phyloP scores from a whole-genome alignment of 2,329 filamentous ascomycete genomes.

The Chaetomiaceae sp. region DNA sequence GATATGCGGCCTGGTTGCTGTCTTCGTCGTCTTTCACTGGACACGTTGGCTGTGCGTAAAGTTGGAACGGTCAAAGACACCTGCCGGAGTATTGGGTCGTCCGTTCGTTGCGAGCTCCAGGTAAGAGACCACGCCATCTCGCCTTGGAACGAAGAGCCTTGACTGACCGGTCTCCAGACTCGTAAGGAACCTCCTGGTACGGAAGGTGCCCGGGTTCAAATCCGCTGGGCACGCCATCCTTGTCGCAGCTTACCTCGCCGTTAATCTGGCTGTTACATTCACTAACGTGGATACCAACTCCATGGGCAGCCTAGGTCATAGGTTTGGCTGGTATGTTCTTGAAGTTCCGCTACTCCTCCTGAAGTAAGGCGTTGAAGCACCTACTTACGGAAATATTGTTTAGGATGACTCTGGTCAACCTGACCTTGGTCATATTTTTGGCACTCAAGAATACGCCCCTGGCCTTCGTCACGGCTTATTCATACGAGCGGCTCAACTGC shows the following conservation, averaged over 20 bases:
- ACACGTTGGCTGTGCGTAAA: conserved; percentile 25
- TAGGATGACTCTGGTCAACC: conserved; percentile 38
- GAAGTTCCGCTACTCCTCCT: background rate
- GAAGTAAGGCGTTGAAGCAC: background rate
- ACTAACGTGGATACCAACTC: conserved; percentile 29
- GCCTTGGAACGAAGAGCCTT: background rate
- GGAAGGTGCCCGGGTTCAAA: conserved; percentile 31
- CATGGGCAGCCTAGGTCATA: conserved; percentile 24
- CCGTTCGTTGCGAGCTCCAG: conserved; percentile 29
- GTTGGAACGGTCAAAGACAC: conserved; percentile 18
- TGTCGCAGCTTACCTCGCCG: conserved; percentile 30
- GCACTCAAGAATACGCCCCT: conserved; percentile 57
- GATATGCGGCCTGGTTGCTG: conserved; percentile 29
- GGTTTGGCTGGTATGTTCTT: conserved; percentile 33
- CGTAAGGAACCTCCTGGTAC: conserved; percentile 30
- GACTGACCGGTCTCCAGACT: conserved; percentile 21
- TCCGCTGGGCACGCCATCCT: conserved; percentile 34
- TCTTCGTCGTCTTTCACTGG: conserved; percentile 33
- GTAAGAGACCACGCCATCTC: conserved; percentile 10
- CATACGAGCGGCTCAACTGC: conserved; percentile 56
- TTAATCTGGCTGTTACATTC: conserved; percentile 31
- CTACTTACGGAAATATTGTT: background rate
- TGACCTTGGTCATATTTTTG: conserved; percentile 50
- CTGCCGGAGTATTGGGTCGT: conserved; percentile 17
- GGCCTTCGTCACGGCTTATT: conserved; percentile 48